phyloP scores from a whole-genome alignment of 192 early-diverging fungal species.

The Lobosporangium transversale region DNA sequence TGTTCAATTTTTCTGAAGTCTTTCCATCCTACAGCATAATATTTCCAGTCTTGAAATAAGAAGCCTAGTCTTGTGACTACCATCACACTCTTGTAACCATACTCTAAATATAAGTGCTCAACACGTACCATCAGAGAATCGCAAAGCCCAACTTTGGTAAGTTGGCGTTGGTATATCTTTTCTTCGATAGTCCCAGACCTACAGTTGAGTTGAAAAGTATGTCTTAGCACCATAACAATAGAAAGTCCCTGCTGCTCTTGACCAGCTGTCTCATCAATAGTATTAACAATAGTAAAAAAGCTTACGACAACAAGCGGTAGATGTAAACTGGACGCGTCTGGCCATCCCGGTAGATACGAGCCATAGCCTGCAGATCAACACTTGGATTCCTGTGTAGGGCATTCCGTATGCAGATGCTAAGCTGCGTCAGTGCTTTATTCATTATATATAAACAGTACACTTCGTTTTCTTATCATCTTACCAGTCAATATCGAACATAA shows the following conservation, averaged over 20 bases:
- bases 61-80: neutral
- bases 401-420: too few relatives aligned
- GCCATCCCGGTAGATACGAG: conserved; percentile 66
- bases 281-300: too few relatives aligned
- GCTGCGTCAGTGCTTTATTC: too few relatives aligned
- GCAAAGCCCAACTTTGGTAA: conserved; percentile 67
- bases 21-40: conserved; percentile 54
- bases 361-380: conserved; percentile 68
- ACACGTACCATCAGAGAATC: conserved; percentile 62
- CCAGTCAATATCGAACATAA: conserved; percentile 71
- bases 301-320: conserved; percentile 51
- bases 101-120: too few relatives aligned
- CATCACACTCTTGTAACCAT: too few relatives aligned
- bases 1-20: conserved; percentile 49
- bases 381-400: conserved; percentile 50
- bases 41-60: too few relatives aligned
- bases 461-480: too few relatives aligned
- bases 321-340: conserved; percentile 50
- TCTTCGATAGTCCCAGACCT: conserved; percentile 60
- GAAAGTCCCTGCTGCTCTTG: neutral
- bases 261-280: neutral
- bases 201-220: neutral
- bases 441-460: too few relatives aligned
- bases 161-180: conserved; percentile 71
- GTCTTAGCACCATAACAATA: neutral